Evolutionary conservation across 805 yeast species (phyloP), one percentile per base, ranked within the genome.

Genomic region (Pichia insulana): DNA sequence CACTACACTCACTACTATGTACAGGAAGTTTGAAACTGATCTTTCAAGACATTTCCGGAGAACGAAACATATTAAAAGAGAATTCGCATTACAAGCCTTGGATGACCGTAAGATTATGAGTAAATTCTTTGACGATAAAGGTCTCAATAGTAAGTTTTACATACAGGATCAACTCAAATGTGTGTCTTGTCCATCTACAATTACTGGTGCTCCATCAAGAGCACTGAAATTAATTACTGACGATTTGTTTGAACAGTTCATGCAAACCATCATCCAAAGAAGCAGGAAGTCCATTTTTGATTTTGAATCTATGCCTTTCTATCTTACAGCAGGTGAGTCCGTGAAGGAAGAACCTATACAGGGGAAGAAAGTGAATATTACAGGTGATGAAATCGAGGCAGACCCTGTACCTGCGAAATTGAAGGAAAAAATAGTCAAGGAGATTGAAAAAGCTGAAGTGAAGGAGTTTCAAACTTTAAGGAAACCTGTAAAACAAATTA

Each of bases 221-320:
- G 54, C 59, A 2, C 36, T 58, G 43, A 50, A 54, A 30, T 40
- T 55, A 2, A 40, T 59, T 11, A 49, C 58, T 4, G 63, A 67
- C 0, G 74, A 78, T 4, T 35, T 58, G 65, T 76, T 58, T 50
- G 59, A 36, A 57, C 67, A 43, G 67, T 77, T 47, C 62, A 82
- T 56, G 53, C 57, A 28, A n/a, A 78, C 77, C 10, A 78, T 86
- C 42, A 78, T 78, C 4, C 56, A 62, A 7, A 70, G 81, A 32
- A 58, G 64, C 9, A 71, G 85, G 12, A 69, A 69, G 41, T 73
- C 78, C 4, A 62, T 83, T 2, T 65, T 80, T 42, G 82, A 83
- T 39, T 76, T 47, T 40, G 42, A 42, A 1, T 52, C 63, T 5
- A 44, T 60, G 52, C 64, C 64, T 9, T 42, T 60, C 5, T 57